Percentiles rank a stretch among this genome's conserved stretches.
Evolutionary conservation across 169 alveolate genomes (phyloP).

Genomic region (Plasmodium adleri): DNA sequence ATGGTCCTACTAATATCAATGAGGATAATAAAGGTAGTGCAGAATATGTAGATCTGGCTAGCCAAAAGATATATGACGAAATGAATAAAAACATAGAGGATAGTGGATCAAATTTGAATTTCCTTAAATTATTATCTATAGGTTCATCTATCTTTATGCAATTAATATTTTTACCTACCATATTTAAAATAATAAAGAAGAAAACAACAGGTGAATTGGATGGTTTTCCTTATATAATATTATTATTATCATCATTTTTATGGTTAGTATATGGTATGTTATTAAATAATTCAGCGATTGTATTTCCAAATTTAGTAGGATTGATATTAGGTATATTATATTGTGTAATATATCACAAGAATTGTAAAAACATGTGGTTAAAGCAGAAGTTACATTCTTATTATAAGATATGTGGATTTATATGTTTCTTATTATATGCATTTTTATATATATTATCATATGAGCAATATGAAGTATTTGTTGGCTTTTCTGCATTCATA

Average conservation of each 20-base stretch:
- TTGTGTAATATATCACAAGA: constrained; percentile 31
- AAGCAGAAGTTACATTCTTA: constrained; percentile 32
- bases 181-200: constrained; percentile 79
- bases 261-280: constrained; percentile 83
- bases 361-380: constrained; percentile 58
- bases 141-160: constrained; percentile 81
- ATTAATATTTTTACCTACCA: constrained; percentile 78
- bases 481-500: constrained; percentile 42
- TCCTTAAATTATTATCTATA: constrained; percentile 78
- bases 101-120: constrained; percentile 21
- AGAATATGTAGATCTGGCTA: constrained; percentile 1
- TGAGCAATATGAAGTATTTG: constrained; percentile 54
- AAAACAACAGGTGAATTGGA: constrained; percentile 80
- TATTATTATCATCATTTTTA: constrained; percentile 79
- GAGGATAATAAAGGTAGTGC: not conserved
- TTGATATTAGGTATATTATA: constrained; percentile 58
- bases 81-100: constrained; percentile 10
- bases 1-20: not conserved
- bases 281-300: constrained; percentile 76
- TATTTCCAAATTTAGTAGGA: constrained; percentile 80
- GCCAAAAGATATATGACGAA: constrained; percentile 32
- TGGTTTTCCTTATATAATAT: constrained; percentile 78
- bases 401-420: constrained; percentile 44
- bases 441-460: constrained; percentile 34
- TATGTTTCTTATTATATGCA: constrained; percentile 36